Conservation (phyloP, 2,329 filamentous ascomycete genomes). For the Nannizziopsis arthrosporioides region DNA sequence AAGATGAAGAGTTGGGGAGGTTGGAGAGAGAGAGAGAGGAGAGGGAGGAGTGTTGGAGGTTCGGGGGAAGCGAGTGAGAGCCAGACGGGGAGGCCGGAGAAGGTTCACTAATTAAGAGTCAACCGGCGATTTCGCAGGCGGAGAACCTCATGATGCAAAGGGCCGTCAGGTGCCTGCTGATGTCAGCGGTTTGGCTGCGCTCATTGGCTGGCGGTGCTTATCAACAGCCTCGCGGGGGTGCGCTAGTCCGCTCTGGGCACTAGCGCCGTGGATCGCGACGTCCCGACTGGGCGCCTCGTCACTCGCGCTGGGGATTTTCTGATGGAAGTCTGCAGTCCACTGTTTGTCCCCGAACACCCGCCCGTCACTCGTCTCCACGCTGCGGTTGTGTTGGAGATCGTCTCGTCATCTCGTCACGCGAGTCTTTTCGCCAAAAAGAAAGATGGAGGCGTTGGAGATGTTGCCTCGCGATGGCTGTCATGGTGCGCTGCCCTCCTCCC, state of each 20-base stretch:
- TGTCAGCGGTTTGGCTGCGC: background rate
- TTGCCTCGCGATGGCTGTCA: no score
- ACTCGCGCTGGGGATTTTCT: background rate
- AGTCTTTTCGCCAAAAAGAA: no score
- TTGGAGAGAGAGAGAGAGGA: slow-evolving; percentile 21
- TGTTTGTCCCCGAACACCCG: no score
- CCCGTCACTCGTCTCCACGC: no score
- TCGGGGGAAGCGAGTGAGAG: slow-evolving; percentile 10
- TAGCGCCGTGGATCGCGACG: background rate
- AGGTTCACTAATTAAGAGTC: slow-evolving; percentile 10
- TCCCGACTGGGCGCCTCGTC: slow-evolving; percentile 4
- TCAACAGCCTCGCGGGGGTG: background rate
- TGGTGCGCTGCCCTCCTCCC: no score
- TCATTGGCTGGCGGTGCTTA: slow-evolving; percentile 3
- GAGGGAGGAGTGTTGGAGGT: slow-evolving; percentile 24
- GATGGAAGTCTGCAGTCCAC: no score
- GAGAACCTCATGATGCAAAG: slow-evolving; percentile 7
- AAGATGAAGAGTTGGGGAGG: slow-evolving; percentile 21
- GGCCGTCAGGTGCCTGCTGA: slow-evolving; percentile 5
- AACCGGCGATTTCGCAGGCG: no score
- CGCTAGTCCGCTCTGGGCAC: background rate
- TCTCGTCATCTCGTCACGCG: no score
- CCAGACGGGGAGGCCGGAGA: slow-evolving; percentile 14
- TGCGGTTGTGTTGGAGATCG: no score
- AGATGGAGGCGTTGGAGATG: no score